Evolutionary conservation across 305 asterid genomes (phyloP).

Genomic region (Solanum hybrid): DNA sequence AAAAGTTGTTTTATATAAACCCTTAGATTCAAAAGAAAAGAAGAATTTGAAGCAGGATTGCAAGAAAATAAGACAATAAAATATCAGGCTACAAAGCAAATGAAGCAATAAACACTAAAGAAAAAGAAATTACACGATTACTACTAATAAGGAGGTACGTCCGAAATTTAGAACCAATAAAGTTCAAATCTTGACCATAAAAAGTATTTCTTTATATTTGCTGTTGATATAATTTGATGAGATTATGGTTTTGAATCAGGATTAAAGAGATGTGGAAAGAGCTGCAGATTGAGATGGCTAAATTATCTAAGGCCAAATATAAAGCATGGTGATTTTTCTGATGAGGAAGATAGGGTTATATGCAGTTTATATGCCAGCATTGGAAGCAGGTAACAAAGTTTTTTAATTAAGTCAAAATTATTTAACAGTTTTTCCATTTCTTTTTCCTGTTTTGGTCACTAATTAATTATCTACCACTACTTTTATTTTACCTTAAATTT

Average conservation of each 20-base stretch:
- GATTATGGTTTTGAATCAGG: slow-evolving; percentile 15
- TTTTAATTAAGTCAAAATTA: neutral
- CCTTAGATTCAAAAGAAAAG: neutral
- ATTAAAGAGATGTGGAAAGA: slow-evolving; percentile 46
- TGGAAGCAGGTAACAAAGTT: slow-evolving; percentile 38
- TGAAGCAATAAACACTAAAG: neutral
- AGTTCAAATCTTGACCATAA: neutral
- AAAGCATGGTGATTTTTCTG: slow-evolving; percentile 43
- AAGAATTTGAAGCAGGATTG: neutral
- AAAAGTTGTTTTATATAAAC: neutral
- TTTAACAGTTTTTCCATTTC: neutral
- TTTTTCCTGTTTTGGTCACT: neutral
- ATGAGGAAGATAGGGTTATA: slow-evolving; percentile 40
- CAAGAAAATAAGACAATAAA: neutral
- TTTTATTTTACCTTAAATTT: neutral
- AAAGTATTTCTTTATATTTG: neutral
- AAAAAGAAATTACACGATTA: neutral
- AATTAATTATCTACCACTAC: neutral
- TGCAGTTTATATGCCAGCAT: slow-evolving; percentile 41
- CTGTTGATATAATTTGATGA: neutral
- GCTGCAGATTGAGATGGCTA: slow-evolving; percentile 45
- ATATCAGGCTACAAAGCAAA: neutral
- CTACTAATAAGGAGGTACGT: neutral
- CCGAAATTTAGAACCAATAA: neutral
- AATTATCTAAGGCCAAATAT: slow-evolving; percentile 42